Conservation (phyloP, 495 filamentous ascomycete species). For the Penicillium coprophilum region DNA sequence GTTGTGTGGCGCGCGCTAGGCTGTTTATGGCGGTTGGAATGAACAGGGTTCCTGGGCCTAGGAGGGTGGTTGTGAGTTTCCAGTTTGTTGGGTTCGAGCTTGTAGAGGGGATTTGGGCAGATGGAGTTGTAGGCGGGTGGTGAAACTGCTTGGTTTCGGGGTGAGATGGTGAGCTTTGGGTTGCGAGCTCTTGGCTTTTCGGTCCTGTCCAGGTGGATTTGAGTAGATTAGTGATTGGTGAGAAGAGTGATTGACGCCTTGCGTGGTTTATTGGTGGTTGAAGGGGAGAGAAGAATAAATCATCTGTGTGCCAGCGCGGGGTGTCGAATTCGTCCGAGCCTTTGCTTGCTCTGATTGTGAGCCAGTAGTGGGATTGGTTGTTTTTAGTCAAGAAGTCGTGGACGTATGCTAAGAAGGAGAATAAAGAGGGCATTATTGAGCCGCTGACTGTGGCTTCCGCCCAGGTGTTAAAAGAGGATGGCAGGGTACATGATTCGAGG, state of each 20-base stretch:
- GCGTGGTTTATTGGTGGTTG: not conserved
- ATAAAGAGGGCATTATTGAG: constrained; percentile 15
- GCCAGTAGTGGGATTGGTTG: constrained; percentile 25
- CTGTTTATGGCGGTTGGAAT: constrained; percentile 6
- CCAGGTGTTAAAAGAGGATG: constrained; percentile 29
- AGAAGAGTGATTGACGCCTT: not conserved
- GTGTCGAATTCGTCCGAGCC: constrained; percentile 20
- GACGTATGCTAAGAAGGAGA: constrained; percentile 23
- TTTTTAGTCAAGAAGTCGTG: constrained; percentile 23
- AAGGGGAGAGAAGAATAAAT: constrained; percentile 23
- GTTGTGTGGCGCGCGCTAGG: constrained; percentile 16
- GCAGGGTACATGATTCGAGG: constrained; percentile 16
- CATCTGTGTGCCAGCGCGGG: constrained; percentile 31
- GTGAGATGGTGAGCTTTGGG: not conserved
- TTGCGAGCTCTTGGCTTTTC: not conserved
- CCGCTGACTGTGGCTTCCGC: constrained; percentile 22
- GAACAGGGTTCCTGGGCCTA: constrained; percentile 29
- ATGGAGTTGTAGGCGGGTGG: not conserved
- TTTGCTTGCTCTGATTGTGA: constrained; percentile 24
- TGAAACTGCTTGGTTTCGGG: not conserved
- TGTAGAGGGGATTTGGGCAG: constrained; percentile 14
- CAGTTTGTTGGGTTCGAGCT: constrained; percentile 23
- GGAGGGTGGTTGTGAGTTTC: constrained; percentile 31
- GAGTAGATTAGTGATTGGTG: not conserved
- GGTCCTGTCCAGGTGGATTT: not conserved